Percentiles rank a stretch among this genome's conserved stretches.
Evolutionary conservation across 1,284 basidiomycete genomes (phyloP).

Genomic region (Laetiporus sulphureus): DNA sequence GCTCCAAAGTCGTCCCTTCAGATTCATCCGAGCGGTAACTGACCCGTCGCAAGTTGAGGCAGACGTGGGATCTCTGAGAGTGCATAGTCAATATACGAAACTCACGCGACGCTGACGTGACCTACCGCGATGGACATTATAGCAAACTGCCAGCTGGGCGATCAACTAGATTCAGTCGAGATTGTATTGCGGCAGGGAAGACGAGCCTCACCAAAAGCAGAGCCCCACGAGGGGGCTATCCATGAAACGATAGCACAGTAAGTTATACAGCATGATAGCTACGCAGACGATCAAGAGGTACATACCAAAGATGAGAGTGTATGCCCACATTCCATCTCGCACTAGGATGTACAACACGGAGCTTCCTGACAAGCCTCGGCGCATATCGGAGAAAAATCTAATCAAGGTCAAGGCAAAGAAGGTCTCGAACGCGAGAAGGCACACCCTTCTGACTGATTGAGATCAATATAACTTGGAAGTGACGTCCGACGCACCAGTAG

Average conservation of each 20-base stretch:
- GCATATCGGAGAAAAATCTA: slow-evolving; percentile 7
- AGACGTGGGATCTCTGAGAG: slow-evolving; percentile 8
- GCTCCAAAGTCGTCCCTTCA: too few relatives aligned
- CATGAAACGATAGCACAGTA: background rate
- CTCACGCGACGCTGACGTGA: too few relatives aligned
- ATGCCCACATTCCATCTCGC: slow-evolving; percentile 19
- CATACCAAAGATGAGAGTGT: slow-evolving; percentile 14
- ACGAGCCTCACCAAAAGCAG: slow-evolving; percentile 2
- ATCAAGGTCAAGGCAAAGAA: slow-evolving; percentile 9
- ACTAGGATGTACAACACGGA: slow-evolving; percentile 12
- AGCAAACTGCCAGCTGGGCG: slow-evolving; percentile 10
- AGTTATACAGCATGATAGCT: background rate
- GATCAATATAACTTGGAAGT: background rate
- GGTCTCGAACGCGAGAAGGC: slow-evolving; percentile 10
- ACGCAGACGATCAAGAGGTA: slow-evolving; percentile 1
- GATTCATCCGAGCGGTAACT: too few relatives aligned
- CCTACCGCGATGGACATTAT: slow-evolving; percentile 14
- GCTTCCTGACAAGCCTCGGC: background rate
- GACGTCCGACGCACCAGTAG: slow-evolving; percentile 14
- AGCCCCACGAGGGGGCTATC: slow-evolving; percentile 1
- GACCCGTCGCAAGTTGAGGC: slow-evolving; percentile 11
- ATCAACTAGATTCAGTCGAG: background rate
- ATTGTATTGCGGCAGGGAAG: too few relatives aligned
- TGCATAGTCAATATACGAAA: too few relatives aligned
- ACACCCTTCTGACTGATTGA: background rate